phyloP scores from a whole-genome alignment of 106 monocot genomes.

The Acorus calamus region DNA sequence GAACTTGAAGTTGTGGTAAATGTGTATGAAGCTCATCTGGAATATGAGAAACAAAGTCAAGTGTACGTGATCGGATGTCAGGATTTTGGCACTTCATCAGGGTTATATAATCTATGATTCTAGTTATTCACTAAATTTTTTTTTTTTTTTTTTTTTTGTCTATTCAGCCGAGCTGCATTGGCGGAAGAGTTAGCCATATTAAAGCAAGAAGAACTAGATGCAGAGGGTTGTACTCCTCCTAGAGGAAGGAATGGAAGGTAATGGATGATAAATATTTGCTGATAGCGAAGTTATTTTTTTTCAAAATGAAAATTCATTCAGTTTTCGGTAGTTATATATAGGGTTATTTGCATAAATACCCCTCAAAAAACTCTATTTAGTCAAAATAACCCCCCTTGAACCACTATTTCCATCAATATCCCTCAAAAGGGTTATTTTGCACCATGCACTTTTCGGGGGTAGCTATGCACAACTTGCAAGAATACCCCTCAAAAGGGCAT shows the following conservation, averaged over 20 bases:
- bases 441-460: too few species aligned
- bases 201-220: constrained; percentile 52
- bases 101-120: too few species aligned
- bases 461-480: too few species aligned
- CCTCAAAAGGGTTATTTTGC: too few species aligned
- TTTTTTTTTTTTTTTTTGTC: constrained; percentile 3
- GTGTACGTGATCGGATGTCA: constrained; percentile 41
- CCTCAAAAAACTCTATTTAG: too few species aligned
- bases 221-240: constrained; percentile 28
- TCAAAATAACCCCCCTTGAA: too few species aligned
- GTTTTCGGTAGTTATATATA: too few species aligned
- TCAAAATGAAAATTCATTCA: not conserved
- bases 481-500: too few species aligned
- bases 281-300: not conserved
- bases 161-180: constrained; percentile 54
- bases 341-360: too few species aligned
- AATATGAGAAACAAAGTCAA: constrained; percentile 97
- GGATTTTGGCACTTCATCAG: constrained; percentile 1
- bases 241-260: constrained; percentile 58
- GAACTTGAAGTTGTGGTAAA: constrained; percentile 94
- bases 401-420: too few species aligned
- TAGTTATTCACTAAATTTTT: constrained; percentile 6
- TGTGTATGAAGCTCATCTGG: constrained; percentile 79
- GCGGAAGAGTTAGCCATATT: constrained; percentile 71
- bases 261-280: not conserved